A percentile compares a stretch with the other conserved stretches of the same genome.
These are phyloP conservation scores for Suillus subaureus DNA, from an alignment of 768 basidiomycete genomes.

Conservation along the genomic window DNA sequence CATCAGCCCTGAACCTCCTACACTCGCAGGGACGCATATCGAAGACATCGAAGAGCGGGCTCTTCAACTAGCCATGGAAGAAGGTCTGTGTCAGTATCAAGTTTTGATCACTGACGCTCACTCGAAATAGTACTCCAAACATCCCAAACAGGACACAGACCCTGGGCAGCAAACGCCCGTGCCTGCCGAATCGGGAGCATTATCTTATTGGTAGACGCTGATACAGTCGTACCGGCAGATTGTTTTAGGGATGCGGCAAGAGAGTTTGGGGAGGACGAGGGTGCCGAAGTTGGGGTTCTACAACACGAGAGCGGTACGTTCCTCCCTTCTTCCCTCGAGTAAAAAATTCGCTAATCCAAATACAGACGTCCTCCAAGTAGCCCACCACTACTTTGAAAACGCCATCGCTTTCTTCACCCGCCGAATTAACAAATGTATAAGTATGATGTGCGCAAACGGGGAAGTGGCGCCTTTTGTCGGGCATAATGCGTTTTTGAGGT, in stretches of 20 bases:
- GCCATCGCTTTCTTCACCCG: slow-evolving; percentile 88
- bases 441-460: slow-evolving; percentile 79
- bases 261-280: slow-evolving; percentile 77
- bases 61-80: slow-evolving; percentile 52
- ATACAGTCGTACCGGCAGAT: slow-evolving; percentile 89
- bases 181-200: slow-evolving; percentile 75
- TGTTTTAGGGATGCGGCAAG: slow-evolving; percentile 90
- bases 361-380: slow-evolving; percentile 85
- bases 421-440: slow-evolving; percentile 82
- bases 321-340: neutral
- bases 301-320: slow-evolving; percentile 83
- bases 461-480: slow-evolving; percentile 81
- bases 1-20: slow-evolving; percentile 10
- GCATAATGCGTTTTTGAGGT: slow-evolving; percentile 88
- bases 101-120: neutral
- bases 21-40: slow-evolving; percentile 21
- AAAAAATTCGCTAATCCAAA: neutral
- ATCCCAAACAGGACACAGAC: slow-evolving; percentile 58
- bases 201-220: slow-evolving; percentile 84
- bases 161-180: slow-evolving; percentile 78
- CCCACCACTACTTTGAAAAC: slow-evolving; percentile 88
- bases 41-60: slow-evolving; percentile 51
- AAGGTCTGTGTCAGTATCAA: slow-evolving; percentile 35
- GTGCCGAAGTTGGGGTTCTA: slow-evolving; percentile 69
- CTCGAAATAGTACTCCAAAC: slow-evolving; percentile 49